Evolutionary conservation across 1,139 yeast species (phyloP).

Genomic region (Hyphopichia khmerensis): DNA sequence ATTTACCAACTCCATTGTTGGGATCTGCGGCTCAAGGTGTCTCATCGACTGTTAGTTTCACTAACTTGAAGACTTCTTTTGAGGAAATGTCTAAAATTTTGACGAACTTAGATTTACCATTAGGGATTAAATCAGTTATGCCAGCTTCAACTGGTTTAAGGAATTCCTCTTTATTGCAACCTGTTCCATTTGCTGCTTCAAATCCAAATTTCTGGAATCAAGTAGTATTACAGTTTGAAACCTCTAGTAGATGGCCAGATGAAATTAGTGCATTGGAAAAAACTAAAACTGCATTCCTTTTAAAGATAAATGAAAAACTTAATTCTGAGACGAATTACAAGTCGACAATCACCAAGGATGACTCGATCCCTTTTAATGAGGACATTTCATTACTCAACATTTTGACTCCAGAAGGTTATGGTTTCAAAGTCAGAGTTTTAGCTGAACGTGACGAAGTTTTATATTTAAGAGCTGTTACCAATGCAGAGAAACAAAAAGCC

Average conservation of each 20-base stretch:
- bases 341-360: slow-evolving; percentile 61
- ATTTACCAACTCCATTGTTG: slow-evolving; percentile 60
- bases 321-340: slow-evolving; percentile 52
- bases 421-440: slow-evolving; percentile 69
- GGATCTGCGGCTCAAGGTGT: slow-evolving; percentile 58
- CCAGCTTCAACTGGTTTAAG: slow-evolving; percentile 76
- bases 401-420: slow-evolving; percentile 84
- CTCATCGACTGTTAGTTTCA: slow-evolving; percentile 52
- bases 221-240: slow-evolving; percentile 81
- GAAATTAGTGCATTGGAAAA: slow-evolving; percentile 81
- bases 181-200: slow-evolving; percentile 77
- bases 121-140: slow-evolving; percentile 65
- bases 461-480: slow-evolving; percentile 66
- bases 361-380: slow-evolving; percentile 63
- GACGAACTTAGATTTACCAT: slow-evolving; percentile 60
- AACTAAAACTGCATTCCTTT: slow-evolving; percentile 84
- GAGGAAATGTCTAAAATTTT: slow-evolving; percentile 60
- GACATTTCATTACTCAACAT: slow-evolving; percentile 60
- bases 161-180: slow-evolving; percentile 70
- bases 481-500: slow-evolving; percentile 59
- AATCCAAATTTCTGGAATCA: slow-evolving; percentile 83
- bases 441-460: slow-evolving; percentile 81
- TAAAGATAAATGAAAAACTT: slow-evolving; percentile 66
- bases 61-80: slow-evolving; percentile 60
- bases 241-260: slow-evolving; percentile 94